phyloP scores from a whole-genome alignment of 2,329 filamentous ascomycete genomes.

The Colletotrichum horii region DNA sequence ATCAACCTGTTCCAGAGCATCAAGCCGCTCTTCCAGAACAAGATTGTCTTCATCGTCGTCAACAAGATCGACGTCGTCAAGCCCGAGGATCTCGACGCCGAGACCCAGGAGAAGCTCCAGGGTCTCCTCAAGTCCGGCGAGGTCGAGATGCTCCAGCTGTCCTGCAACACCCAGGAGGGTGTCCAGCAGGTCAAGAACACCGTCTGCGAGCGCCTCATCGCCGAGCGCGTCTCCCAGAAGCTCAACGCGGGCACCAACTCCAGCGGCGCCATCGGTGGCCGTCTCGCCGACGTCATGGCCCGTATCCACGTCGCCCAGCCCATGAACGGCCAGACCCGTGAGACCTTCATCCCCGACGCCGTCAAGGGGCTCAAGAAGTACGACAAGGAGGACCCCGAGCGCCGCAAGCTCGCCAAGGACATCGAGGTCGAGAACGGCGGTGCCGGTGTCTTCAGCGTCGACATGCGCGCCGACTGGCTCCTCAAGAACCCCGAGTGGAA shows the following conservation, averaged over 20 bases:
- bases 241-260: constrained; percentile 87
- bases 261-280: constrained; percentile 76
- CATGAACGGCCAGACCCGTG: constrained; percentile 77
- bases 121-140: constrained; percentile 83
- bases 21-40: constrained; percentile 93
- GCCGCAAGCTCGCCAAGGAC: constrained; percentile 81
- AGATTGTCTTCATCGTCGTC: constrained; percentile 93
- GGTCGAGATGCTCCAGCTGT: constrained; percentile 91
- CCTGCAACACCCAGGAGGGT: constrained; percentile 93
- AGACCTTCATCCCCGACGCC: constrained; percentile 88
- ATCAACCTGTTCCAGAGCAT: constrained; percentile 96
- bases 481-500: constrained; percentile 93
- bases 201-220: constrained; percentile 90
- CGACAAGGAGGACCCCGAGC: constrained; percentile 86
- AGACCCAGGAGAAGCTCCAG: constrained; percentile 79
- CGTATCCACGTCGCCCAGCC: constrained; percentile 98
- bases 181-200: constrained; percentile 95
- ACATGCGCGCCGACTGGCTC: constrained; percentile 87
- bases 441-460: constrained; percentile 93
- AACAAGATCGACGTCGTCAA: constrained; percentile 97
- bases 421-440: constrained; percentile 92
- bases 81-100: constrained; percentile 84
- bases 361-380: constrained; percentile 85
- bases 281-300: constrained; percentile 88
- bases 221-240: constrained; percentile 93